These are phyloP conservation scores for Triticum timopheevii DNA, from an alignment of 176 grass and related monocot genomes.

Conservation along the genomic window DNA sequence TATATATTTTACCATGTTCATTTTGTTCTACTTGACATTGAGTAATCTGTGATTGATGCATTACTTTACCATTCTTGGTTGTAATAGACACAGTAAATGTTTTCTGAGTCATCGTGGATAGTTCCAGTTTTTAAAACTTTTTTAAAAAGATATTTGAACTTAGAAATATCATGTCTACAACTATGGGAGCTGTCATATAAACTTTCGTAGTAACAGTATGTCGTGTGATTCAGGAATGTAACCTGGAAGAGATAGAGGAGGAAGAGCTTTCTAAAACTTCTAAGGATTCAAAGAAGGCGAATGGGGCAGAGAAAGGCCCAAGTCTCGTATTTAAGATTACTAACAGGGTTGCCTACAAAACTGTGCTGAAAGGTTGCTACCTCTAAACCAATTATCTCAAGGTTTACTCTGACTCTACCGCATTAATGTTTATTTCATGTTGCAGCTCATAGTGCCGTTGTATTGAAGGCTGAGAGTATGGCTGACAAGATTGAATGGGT, in stretches of 20 bases:
- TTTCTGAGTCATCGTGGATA: background rate
- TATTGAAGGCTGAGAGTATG: constrained; percentile 91
- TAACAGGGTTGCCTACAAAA: constrained; percentile 94
- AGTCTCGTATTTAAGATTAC: constrained; percentile 98
- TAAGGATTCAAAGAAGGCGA: constrained; percentile 87
- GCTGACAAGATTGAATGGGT: constrained; percentile 91
- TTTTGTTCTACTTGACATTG: background rate
- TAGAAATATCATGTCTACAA: background rate
- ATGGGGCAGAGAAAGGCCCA: constrained; percentile 78
- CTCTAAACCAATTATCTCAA: background rate
- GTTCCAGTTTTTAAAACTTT: background rate
- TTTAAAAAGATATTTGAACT: background rate
- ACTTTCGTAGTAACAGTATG: constrained; percentile 20
- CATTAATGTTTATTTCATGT: constrained; percentile 34
- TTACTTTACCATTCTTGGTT: background rate
- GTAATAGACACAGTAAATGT: constrained; percentile 2
- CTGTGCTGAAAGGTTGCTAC: constrained; percentile 82
- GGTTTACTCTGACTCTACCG: background rate
- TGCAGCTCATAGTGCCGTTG: constrained; percentile 89
- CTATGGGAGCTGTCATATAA: background rate
- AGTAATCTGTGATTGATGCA: background rate
- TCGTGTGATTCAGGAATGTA: constrained; percentile 71
- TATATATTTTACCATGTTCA: constrained; percentile 16
- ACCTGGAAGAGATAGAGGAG: constrained; percentile 92
- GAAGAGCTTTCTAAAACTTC: constrained; percentile 80